These are phyloP conservation scores for Saussurea involucrata DNA, from an alignment of 129 eudicot species.

Conservation along the genomic window DNA sequence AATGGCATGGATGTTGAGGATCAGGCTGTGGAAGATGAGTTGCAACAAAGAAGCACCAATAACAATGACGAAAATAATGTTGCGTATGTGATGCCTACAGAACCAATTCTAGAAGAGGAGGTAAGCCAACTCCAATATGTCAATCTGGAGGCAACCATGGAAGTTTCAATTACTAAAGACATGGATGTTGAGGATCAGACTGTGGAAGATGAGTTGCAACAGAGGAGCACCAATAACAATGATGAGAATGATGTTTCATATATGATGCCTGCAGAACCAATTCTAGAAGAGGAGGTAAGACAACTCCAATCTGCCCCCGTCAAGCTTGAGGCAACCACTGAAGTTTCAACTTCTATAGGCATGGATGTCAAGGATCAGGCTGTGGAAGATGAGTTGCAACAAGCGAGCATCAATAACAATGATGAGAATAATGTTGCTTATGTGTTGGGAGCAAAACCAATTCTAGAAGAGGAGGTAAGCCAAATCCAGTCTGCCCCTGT, in stretches of 20 bases:
- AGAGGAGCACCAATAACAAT: not conserved
- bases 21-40: conserved; percentile 8
- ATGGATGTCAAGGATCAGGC: not conserved
- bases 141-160: not conserved
- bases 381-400: not conserved
- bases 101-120: not conserved
- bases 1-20: conserved; percentile 4
- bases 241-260: not conserved
- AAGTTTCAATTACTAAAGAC: not conserved
- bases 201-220: not conserved
- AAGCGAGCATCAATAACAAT: not conserved
- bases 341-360: not conserved
- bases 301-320: not conserved
- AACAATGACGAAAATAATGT: not conserved
- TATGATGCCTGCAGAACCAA: not conserved
- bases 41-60: not conserved
- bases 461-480: not conserved
- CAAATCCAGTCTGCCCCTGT: not conserved
- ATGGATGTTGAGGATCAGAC: not conserved
- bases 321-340: not conserved
- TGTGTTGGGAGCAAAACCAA: not conserved
- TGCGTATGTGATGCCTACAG: not conserved
- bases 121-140: not conserved
- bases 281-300: not conserved
- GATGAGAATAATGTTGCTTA: not conserved